A percentile compares a stretch with the other conserved stretches of the same genome.
Conservation (phyloP, 345 rosid genomes). For the Heritiera fomes region DNA sequence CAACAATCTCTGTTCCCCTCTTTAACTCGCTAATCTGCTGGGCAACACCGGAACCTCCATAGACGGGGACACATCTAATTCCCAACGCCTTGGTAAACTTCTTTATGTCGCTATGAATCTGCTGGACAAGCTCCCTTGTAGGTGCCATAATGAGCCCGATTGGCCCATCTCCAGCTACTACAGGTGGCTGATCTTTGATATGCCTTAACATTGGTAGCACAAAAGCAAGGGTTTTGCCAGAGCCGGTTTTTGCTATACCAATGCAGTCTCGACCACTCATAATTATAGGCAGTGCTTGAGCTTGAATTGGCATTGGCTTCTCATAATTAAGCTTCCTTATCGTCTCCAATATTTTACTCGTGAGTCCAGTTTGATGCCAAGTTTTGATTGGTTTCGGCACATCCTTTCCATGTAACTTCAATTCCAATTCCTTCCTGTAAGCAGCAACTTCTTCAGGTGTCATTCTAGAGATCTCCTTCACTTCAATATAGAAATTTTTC, state of each 20-base stretch:
- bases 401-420: constrained; percentile 95
- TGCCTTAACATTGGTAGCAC: constrained; percentile 98
- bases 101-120: constrained; percentile 89
- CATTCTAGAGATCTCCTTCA: constrained; percentile 83
- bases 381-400: constrained; percentile 86
- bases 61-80: constrained; percentile 84
- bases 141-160: constrained; percentile 98
- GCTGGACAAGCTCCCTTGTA: constrained; percentile 97
- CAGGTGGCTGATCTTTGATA: constrained; percentile 97
- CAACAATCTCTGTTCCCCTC: constrained; percentile 95
- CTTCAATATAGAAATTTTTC: constrained; percentile 86
- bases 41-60: constrained; percentile 99
- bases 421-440: constrained; percentile 81
- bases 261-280: constrained; percentile 99
- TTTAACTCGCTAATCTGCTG: constrained; percentile 96
- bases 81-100: constrained; percentile 78
- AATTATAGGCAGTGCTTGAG: constrained; percentile 89
- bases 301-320: constrained; percentile 96
- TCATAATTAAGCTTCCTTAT: constrained; percentile 86
- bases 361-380: constrained; percentile 95
- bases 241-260: constrained; percentile 95
- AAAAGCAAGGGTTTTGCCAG: constrained; percentile 96
- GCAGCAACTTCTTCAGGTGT: constrained; percentile 74
- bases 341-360: constrained; percentile 79
- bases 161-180: constrained; percentile 94